These are phyloP conservation scores for Saccharomycopsis fodiens DNA, from an alignment of 805 yeast genomes.

Conservation along the genomic window DNA sequence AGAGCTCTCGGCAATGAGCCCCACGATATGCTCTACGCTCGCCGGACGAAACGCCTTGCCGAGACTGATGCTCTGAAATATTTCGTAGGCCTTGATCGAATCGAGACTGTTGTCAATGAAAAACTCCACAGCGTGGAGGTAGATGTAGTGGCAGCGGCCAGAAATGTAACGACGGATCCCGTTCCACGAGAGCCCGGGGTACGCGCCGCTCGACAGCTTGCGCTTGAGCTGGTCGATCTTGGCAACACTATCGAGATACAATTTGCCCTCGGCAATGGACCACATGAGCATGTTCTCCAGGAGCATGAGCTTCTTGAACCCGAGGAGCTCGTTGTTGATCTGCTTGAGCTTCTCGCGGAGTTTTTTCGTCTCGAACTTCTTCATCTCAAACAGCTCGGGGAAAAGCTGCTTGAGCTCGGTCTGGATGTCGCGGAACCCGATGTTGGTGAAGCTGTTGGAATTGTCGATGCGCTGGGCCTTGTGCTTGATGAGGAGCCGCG, in stretches of 20 bases:
- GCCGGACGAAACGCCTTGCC: conserved; percentile 10
- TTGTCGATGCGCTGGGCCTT: conserved; percentile 14
- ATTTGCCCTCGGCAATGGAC: conserved; percentile 18
- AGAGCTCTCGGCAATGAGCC: conserved; percentile 2
- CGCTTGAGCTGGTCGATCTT: conserved; percentile 16
- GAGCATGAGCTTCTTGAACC: conserved; percentile 16
- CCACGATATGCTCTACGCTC: not conserved
- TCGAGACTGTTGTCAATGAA: conserved; percentile 9
- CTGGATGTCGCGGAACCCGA: conserved; percentile 18
- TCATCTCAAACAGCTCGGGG: conserved; percentile 18
- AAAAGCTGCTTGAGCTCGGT: conserved; percentile 12
- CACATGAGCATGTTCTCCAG: conserved; percentile 10
- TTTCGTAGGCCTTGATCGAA: conserved; percentile 5
- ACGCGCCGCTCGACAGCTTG: conserved; percentile 9
- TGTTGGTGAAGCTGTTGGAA: conserved; percentile 18
- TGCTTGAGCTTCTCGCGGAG: conserved; percentile 20
- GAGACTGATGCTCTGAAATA: conserved; percentile 4
- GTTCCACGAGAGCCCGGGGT: conserved; percentile 19
- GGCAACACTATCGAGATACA: conserved; percentile 10
- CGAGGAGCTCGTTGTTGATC: conserved; percentile 19
- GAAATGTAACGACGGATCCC: conserved; percentile 15
- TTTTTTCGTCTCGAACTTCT: conserved; percentile 20
- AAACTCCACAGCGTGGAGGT: conserved; percentile 15
- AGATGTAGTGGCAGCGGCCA: conserved; percentile 19
- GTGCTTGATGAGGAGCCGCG: conserved; percentile 15